These are phyloP conservation scores for Pythium dissotocum DNA, from an alignment of 352 stramenopile species.

Conservation along the genomic window DNA sequence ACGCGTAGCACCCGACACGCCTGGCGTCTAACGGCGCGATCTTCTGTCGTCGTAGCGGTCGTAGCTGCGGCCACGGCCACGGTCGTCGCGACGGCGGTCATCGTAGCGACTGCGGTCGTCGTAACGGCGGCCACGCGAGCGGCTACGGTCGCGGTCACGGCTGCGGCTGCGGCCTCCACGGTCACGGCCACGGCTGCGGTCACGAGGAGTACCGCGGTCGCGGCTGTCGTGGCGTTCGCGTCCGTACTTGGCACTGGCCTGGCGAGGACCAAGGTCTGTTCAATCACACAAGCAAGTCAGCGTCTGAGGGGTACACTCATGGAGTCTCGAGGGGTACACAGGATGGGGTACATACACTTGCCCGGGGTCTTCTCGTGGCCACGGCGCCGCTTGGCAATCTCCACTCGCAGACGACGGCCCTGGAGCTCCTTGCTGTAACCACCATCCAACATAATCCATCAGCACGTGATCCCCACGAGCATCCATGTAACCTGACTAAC, in stretches of 20 bases:
- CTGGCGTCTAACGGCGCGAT: conserved; percentile 28
- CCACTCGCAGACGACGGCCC: conserved; percentile 69
- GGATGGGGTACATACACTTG: conserved; percentile 53
- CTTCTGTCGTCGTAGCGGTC: conserved; percentile 46
- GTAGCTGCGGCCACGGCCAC: conserved; percentile 39
- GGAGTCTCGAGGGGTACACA: background rate
- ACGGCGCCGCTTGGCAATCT: conserved; percentile 79
- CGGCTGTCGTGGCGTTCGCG: conserved; percentile 21
- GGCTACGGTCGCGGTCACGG: conserved; percentile 49
- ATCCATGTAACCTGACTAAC: background rate
- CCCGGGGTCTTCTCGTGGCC: conserved; percentile 84
- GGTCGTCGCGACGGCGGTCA: conserved; percentile 58
- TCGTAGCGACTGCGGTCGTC: conserved; percentile 44
- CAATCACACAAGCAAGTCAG: background rate
- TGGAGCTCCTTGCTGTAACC: conserved; percentile 67
- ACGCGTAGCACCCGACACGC: background rate
- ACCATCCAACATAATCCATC: conserved; percentile 2
- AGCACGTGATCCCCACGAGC: background rate
- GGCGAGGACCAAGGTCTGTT: conserved; percentile 67
- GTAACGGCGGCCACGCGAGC: conserved; percentile 39
- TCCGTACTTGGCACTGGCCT: conserved; percentile 78
- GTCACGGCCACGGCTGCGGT: conserved; percentile 28
- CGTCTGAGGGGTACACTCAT: background rate
- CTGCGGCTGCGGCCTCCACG: conserved; percentile 37
- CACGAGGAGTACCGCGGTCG: conserved; percentile 24